Evolutionary conservation across 345 rosid species (phyloP).

Genomic region (Linum tenue): DNA sequence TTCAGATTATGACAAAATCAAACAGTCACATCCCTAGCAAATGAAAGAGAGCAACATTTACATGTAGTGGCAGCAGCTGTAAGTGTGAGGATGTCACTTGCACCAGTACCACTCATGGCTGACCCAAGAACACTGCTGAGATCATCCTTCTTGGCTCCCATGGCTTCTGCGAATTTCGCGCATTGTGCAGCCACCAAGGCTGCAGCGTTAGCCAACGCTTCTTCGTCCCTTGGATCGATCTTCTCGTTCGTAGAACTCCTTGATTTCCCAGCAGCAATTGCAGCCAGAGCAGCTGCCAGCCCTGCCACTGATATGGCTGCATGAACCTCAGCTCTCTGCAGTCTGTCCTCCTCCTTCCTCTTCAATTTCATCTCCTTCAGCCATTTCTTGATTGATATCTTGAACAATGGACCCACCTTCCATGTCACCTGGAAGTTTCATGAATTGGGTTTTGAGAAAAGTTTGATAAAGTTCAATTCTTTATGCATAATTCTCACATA

Average conservation of each 20-base stretch:
- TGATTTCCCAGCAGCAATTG: conserved; percentile 60
- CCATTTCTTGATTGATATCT: conserved; percentile 68
- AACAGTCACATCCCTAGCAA: not conserved
- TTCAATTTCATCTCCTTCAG: conserved; percentile 61
- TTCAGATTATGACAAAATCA: too few species aligned
- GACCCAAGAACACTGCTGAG: conserved; percentile 55
- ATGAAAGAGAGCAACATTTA: conserved; percentile 13
- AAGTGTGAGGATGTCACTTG: conserved; percentile 75
- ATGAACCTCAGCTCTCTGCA: conserved; percentile 78
- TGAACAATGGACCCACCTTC: conserved; percentile 48
- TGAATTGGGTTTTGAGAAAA: not conserved
- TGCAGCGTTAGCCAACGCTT: conserved; percentile 67
- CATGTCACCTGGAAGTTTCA: conserved; percentile 39
- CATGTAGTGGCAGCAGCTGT: conserved; percentile 88
- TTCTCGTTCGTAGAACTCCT: conserved; percentile 12
- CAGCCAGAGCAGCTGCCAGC: conserved; percentile 72
- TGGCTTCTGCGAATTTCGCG: conserved; percentile 68
- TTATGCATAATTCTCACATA: too few species aligned
- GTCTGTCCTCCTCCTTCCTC: conserved; percentile 70
- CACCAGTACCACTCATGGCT: conserved; percentile 58
- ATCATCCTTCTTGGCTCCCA: conserved; percentile 81
- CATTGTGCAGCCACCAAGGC: conserved; percentile 84
- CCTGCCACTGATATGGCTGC: conserved; percentile 88
- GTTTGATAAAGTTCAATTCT: too few species aligned
- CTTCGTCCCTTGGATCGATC: conserved; percentile 37